Conservation (phyloP, 2,329 filamentous ascomycete genomes). For the Bipolaris oryzae region DNA sequence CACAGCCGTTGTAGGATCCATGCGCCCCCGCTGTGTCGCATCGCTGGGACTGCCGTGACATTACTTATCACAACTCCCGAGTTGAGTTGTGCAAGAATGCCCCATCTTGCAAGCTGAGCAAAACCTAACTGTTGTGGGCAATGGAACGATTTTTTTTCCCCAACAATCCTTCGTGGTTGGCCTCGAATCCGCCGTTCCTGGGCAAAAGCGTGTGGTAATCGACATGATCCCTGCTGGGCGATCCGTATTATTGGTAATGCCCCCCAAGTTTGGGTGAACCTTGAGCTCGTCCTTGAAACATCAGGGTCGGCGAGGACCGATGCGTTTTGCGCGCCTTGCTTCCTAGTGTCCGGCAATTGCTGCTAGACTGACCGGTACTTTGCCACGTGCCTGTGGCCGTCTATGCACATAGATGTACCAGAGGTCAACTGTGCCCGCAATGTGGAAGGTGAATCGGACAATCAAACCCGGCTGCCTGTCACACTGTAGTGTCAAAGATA, state of each 20-base stretch:
- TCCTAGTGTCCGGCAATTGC: neutral
- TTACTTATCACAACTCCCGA: too few species aligned
- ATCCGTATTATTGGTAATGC: neutral
- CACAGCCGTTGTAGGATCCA: conserved; percentile 11
- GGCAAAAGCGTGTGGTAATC: neutral
- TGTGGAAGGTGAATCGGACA: conserved; percentile 11
- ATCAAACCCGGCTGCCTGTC: conserved; percentile 1
- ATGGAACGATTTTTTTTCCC: neutral
- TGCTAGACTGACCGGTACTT: neutral
- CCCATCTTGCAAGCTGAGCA: too few species aligned
- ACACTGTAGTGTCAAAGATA: conserved; percentile 1
- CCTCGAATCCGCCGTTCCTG: neutral
- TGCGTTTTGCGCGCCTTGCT: neutral
- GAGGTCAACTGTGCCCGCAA: conserved; percentile 1
- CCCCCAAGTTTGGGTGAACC: conserved; percentile 1
- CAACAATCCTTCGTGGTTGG: neutral
- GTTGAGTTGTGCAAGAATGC: neutral
- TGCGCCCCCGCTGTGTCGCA: neutral
- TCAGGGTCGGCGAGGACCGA: conserved; percentile 4
- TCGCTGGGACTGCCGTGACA: neutral
- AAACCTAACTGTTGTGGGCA: too few species aligned
- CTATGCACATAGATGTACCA: neutral
- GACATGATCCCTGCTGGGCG: neutral
- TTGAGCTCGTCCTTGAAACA: neutral
- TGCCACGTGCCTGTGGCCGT: neutral